Percentiles rank a stretch among this genome's conserved stretches.
These are phyloP conservation scores for Debaryomyces fabryi DNA, from an alignment of 1,139 yeast species.

Conservation along the genomic window DNA sequence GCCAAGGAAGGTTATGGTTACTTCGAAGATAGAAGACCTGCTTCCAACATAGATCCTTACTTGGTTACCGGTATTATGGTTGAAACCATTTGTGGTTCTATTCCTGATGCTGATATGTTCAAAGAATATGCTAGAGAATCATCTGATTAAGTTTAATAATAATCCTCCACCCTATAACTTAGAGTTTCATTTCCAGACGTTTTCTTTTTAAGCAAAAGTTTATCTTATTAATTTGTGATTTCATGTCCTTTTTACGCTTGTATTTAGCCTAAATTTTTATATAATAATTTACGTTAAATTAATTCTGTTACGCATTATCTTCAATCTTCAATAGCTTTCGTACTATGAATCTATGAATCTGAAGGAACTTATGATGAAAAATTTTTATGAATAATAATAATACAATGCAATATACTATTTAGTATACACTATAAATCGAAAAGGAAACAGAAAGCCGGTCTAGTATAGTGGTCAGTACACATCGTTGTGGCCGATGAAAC, in stretches of 20 bases:
- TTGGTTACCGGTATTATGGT: slow-evolving; percentile 97
- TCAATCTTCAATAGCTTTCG: no score
- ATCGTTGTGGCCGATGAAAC: slow-evolving; percentile 59
- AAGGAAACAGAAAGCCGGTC: slow-evolving; percentile 26
- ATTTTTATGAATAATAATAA: neutral
- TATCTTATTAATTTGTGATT: neutral
- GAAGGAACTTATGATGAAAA: neutral
- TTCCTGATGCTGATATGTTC: slow-evolving; percentile 94
- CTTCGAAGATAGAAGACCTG: slow-evolving; percentile 99
- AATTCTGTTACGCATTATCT: neutral
- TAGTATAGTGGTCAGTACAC: slow-evolving; percentile 58
- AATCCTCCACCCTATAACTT: slow-evolving; percentile 1
- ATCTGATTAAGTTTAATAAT: slow-evolving; percentile 26
- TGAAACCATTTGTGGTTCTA: slow-evolving; percentile 94
- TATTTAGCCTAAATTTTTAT: slow-evolving; percentile 5
- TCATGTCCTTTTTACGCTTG: slow-evolving; percentile 4
- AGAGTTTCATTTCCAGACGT: slow-evolving; percentile 6
- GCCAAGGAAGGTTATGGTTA: slow-evolving; percentile 98
- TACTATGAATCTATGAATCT: no score
- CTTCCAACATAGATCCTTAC: slow-evolving; percentile 98
- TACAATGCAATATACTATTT: neutral
- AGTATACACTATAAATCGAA: neutral
- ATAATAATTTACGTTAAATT: slow-evolving; percentile 5
- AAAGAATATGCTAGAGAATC: slow-evolving; percentile 81
- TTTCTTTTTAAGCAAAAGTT: slow-evolving; percentile 1